Base-by-base conservation (phyloP, 1,284 basidiomycete genomes). In the Abortiporus biennis region DNA sequence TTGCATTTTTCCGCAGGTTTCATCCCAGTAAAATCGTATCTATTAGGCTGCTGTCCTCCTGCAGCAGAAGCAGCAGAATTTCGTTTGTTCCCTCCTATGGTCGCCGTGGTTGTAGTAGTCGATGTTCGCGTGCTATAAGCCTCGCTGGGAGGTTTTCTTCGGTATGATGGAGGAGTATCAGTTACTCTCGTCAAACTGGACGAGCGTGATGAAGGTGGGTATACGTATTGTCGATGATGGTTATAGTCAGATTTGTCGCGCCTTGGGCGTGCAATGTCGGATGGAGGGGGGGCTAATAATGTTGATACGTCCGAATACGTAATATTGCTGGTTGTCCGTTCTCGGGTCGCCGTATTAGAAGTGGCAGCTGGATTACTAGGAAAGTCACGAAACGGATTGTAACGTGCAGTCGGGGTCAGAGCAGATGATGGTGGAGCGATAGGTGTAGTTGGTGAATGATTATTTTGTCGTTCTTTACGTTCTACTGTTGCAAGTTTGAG, bases 1-100 rank as follows among this genome's bases (percentile, higher is more conserved):
- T 67, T 73, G 58, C 73, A 80, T 13, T 75, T 69, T 47, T 83
- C 81, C 40, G 79, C 70, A 29, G 80, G 63, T 41, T 71, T 73
- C 31, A 68, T 59, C 19, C 41, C 51, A 46, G 25, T 29, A 8
- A 9, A 47, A 20, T 29, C 25, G 9, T 29, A 9, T n/a, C 42
- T 32, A 11, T 19, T 30, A 6, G 43, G 42, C n/a, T n/a, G n/a
- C n/a, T n/a, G n/a, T n/a, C n/a, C n/a, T n/a, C n/a, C n/a, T 21
- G 46, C 36, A 25, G 46, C 25, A 25, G 17, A n/a, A 20, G 30
- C 6, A 33, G 19, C 15, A 27, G 38, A 11, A n/a, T 20, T 16
- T 30, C 25, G 25, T 25, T 16, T 24, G 24, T 13, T n/a, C 12
- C n/a, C n/a, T n/a, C n/a, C n/a, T 9, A 29, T 37, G 15, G 42